These are phyloP conservation scores for Bertia moriformis DNA, from an alignment of 2,329 filamentous ascomycete species.

Conservation along the genomic window DNA sequence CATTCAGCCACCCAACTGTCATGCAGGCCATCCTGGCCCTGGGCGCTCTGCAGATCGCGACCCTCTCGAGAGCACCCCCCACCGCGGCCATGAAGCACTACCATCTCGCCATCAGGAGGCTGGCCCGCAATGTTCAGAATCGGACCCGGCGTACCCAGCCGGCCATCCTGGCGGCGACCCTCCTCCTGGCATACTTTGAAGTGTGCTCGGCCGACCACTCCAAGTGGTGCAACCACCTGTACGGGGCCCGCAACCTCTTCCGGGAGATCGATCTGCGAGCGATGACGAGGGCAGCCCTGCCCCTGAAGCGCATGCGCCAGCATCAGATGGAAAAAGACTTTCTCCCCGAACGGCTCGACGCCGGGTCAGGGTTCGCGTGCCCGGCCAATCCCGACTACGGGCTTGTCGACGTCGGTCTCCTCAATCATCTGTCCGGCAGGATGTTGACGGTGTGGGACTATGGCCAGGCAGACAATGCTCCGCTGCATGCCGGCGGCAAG, in stretches of 20 bases:
- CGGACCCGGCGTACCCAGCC: slow-evolving; percentile 56
- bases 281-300: slow-evolving; percentile 58
- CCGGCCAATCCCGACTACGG: slow-evolving; percentile 10
- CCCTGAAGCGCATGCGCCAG: slow-evolving; percentile 34
- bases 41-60: slow-evolving; percentile 75
- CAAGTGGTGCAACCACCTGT: slow-evolving; percentile 88
- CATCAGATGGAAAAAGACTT: slow-evolving; percentile 20
- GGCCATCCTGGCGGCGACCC: slow-evolving; percentile 73
- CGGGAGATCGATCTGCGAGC: slow-evolving; percentile 66
- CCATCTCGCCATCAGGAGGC: slow-evolving; percentile 64
- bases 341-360: slow-evolving; percentile 14
- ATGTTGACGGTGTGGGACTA: slow-evolving; percentile 3
- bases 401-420: slow-evolving; percentile 4
- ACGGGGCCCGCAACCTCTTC: slow-evolving; percentile 69
- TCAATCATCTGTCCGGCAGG: slow-evolving; percentile 2
- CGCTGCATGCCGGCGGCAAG: slow-evolving; percentile 1
- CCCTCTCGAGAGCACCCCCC: slow-evolving; percentile 57
- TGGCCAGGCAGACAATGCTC: slow-evolving; percentile 10
- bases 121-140: slow-evolving; percentile 62
- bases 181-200: slow-evolving; percentile 82
- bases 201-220: slow-evolving; percentile 87
- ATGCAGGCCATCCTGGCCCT: slow-evolving; percentile 83
- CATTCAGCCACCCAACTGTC: slow-evolving; percentile 71
- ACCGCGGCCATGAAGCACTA: slow-evolving; percentile 86
- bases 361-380: slow-evolving; percentile 8